Evolutionary conservation across 2,329 filamentous ascomycete genomes (phyloP).

Genomic region (Pseudophaeomoniella oleicola): DNA sequence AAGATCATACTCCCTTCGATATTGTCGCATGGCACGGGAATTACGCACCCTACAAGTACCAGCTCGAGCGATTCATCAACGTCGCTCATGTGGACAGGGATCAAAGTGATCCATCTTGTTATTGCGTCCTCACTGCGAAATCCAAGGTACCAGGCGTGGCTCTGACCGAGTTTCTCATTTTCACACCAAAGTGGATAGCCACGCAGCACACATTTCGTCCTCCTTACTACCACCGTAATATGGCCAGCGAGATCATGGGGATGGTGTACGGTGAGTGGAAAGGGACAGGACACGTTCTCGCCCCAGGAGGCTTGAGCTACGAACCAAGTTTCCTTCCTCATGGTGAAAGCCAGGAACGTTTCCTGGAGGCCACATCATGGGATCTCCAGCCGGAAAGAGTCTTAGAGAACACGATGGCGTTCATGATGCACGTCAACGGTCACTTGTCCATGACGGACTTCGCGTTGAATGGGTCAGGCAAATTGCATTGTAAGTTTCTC

Average conservation of each 20-base stretch:
- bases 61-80: slow-evolving; percentile 24
- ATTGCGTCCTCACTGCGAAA: slow-evolving; percentile 25
- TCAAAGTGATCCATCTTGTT: slow-evolving; percentile 26
- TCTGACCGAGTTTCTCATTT: slow-evolving; percentile 23
- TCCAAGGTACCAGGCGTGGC: slow-evolving; percentile 15
- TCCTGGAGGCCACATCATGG: background rate
- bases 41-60: slow-evolving; percentile 34
- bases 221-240: slow-evolving; percentile 28
- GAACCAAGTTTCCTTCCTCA: slow-evolving; percentile 5
- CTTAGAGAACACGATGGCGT: slow-evolving; percentile 2
- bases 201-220: slow-evolving; percentile 24
- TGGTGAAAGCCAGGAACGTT: slow-evolving; percentile 3
- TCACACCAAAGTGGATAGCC: slow-evolving; percentile 25
- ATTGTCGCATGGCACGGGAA: slow-evolving; percentile 61
- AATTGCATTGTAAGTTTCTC: slow-evolving; percentile 2
- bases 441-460: slow-evolving; percentile 5
- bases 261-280: slow-evolving; percentile 8
- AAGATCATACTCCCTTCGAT: slow-evolving; percentile 54
- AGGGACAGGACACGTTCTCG: slow-evolving; percentile 1
- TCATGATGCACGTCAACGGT: slow-evolving; percentile 5
- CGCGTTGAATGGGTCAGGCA: slow-evolving; percentile 2
- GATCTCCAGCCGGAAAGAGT: background rate
- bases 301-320: slow-evolving; percentile 4
- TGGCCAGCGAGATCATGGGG: slow-evolving; percentile 23
- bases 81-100: slow-evolving; percentile 24